phyloP scores from a whole-genome alignment of 2,329 filamentous ascomycete species.

The Chrysosporium queenslandicum region DNA sequence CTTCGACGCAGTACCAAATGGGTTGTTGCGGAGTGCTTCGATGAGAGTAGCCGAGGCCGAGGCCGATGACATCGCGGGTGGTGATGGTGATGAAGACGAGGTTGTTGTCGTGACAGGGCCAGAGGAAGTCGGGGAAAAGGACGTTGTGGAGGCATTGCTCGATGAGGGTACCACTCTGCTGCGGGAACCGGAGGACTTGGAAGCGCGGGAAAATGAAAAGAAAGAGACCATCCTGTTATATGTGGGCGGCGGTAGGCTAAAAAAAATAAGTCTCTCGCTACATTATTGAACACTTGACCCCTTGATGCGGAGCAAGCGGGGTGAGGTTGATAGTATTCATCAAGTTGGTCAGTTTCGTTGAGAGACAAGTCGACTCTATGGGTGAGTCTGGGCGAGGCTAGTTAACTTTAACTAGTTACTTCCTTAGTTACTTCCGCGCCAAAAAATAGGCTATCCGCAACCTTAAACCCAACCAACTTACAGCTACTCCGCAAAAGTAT shows the following conservation, averaged over 20 bases:
- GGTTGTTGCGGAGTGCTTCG: conserved; percentile 38
- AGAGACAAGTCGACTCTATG: too few relatives aligned
- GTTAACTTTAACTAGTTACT: too few relatives aligned
- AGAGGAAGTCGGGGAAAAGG: background rate
- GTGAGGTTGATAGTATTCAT: too few relatives aligned
- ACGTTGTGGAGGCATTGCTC: conserved; percentile 7
- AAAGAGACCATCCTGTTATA: conserved; percentile 6
- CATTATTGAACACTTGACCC: background rate
- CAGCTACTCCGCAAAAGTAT: too few relatives aligned
- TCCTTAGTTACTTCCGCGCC: too few relatives aligned
- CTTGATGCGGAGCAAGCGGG: background rate
- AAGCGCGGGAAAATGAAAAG: conserved; percentile 1
- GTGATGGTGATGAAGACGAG: conserved; percentile 7
- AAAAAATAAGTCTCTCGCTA: background rate
- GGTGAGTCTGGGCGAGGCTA: too few relatives aligned
- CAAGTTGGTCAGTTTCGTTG: too few relatives aligned
- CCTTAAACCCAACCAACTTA: too few relatives aligned
- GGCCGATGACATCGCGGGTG: conserved; percentile 16
- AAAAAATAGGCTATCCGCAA: too few relatives aligned
- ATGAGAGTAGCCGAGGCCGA: conserved; percentile 30
- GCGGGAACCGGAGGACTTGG: conserved; percentile 9
- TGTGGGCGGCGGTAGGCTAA: background rate
- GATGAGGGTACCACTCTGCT: background rate
- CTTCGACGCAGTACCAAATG: conserved; percentile 20
- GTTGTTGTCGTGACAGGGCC: conserved; percentile 15